Evolutionary conservation across 306 rosid genomes (phyloP).

Genomic region (Quercus robur): DNA sequence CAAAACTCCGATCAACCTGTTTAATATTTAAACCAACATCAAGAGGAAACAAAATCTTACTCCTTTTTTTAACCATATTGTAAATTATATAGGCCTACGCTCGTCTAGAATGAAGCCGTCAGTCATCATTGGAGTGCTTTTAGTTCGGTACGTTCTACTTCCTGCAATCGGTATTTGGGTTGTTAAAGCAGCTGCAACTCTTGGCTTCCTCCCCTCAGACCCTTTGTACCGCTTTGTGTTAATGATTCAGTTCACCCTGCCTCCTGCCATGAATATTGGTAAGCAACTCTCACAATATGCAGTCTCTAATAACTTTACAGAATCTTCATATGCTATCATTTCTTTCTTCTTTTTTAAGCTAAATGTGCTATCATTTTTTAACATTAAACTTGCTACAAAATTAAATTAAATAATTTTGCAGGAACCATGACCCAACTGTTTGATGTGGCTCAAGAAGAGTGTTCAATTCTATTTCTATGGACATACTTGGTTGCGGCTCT

Average conservation of each 20-base stretch:
- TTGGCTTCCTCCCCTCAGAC: constrained; percentile 59
- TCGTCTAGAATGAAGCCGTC: constrained; percentile 45
- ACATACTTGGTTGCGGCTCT: constrained; percentile 66
- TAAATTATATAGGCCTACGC: constrained; percentile 42
- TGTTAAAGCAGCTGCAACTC: constrained; percentile 47
- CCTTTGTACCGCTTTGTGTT: constrained; percentile 71
- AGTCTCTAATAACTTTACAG: neutral
- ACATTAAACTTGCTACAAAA: neutral
- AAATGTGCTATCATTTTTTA: neutral
- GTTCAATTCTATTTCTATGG: constrained; percentile 82
- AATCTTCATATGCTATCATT: no score
- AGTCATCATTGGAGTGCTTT: constrained; percentile 38
- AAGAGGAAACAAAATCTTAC: neutral
- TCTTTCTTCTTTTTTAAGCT: no score
- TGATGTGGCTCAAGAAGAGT: constrained; percentile 85
- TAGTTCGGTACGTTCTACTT: constrained; percentile 36
- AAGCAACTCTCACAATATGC: constrained; percentile 12
- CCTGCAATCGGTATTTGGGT: constrained; percentile 63
- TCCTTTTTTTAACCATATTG: neutral
- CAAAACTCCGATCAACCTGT: neutral
- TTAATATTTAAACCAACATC: neutral
- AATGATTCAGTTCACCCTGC: constrained; percentile 77
- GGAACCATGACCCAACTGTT: constrained; percentile 87
- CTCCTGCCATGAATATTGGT: constrained; percentile 95
- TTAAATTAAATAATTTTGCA: constrained; percentile 15